Evolutionary conservation across 2,329 filamentous ascomycete genomes (phyloP), one percentile per base, ranked within the genome.

Genomic region (Hymenoscyphus fraxineus): DNA sequence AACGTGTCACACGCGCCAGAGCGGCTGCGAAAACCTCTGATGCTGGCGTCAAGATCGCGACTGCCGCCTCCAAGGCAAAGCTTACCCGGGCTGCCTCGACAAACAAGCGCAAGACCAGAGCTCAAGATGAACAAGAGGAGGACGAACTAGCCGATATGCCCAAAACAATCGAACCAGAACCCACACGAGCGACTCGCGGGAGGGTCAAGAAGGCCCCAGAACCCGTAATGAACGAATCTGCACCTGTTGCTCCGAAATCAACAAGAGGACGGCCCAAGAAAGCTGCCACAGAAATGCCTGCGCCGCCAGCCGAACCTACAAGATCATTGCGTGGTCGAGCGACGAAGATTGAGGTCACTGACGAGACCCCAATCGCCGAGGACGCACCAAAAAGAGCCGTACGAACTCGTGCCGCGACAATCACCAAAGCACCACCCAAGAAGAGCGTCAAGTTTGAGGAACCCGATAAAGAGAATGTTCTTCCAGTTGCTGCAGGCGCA

Each of bases 381-480:
- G 76, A 75, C 27, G 75, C 76, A 4, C 69, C 71, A 44, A 79
- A 77, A 71, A 79, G 77, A 70, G 69, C 73, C 6, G 75, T 74
- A 22, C 78, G 78, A 27, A 70, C 72, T 38, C 76, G 77, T 62
- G 69, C 73, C 61, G 69, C 75, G 7, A 70, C 77, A 2, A 68
- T 72, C 65, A 77, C 78, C 31, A 81, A 80, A 67, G 80, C 80
- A 31, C 77, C 79, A 5, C 75, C 79, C 40, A 87, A 84, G 78
- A 89, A 88, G 78, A 81, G 79, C 2, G 86, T 88, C 71, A 86
- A 83, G 64, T 88, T 88, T 73, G 81, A 87, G 72, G 73, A 74
- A 69, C 83, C 84, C 2, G 85, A 87, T 73, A 88, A 89, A 76
- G 86, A 89, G 73, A 88, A 88, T 68, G 76, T 85, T 44, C 73